phyloP scores from a whole-genome alignment of 371 early-diverging fungal genomes.

The Actinomortierella wolfii region DNA sequence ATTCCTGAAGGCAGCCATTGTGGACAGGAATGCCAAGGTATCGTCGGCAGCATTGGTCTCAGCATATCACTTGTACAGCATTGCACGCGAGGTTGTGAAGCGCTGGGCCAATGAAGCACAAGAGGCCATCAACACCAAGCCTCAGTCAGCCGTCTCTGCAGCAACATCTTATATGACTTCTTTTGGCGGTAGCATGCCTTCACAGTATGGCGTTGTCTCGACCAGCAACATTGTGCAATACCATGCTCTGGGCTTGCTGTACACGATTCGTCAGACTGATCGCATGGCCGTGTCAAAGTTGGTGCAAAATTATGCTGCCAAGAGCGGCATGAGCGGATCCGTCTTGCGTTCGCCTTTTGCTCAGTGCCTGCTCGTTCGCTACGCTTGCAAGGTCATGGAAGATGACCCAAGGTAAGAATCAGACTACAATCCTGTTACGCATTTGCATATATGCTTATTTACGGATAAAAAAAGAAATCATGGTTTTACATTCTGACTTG shows the following conservation, averaged over 20 bases:
- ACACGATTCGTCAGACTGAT: slow-evolving; percentile 94
- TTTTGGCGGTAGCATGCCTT: slow-evolving; percentile 52
- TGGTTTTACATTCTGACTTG: background rate
- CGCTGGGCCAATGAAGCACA: slow-evolving; percentile 58
- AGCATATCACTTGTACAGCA: slow-evolving; percentile 82
- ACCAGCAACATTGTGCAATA: slow-evolving; percentile 89
- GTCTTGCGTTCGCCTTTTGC: slow-evolving; percentile 86
- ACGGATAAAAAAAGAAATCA: background rate
- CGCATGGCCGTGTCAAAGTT: slow-evolving; percentile 97
- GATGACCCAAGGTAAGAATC: slow-evolving; percentile 71
- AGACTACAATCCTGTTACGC: background rate
- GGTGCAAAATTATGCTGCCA: slow-evolving; percentile 84
- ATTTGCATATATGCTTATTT: background rate
- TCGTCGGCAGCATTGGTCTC: slow-evolving; percentile 95
- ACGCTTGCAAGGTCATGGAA: slow-evolving; percentile 93
- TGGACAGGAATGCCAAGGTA: slow-evolving; percentile 91
- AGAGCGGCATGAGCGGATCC: slow-evolving; percentile 53
- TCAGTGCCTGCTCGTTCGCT: slow-evolving; percentile 91
- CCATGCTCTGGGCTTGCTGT: slow-evolving; percentile 95
- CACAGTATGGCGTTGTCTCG: slow-evolving; percentile 55
- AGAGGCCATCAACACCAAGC: slow-evolving; percentile 72
- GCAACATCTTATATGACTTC: slow-evolving; percentile 61
- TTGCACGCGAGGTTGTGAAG: slow-evolving; percentile 60
- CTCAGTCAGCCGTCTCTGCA: slow-evolving; percentile 55
- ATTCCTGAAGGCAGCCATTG: slow-evolving; percentile 95